Evolutionary conservation across 257 asterid genomes (phyloP).

Genomic region (Penstemon newberryi): DNA sequence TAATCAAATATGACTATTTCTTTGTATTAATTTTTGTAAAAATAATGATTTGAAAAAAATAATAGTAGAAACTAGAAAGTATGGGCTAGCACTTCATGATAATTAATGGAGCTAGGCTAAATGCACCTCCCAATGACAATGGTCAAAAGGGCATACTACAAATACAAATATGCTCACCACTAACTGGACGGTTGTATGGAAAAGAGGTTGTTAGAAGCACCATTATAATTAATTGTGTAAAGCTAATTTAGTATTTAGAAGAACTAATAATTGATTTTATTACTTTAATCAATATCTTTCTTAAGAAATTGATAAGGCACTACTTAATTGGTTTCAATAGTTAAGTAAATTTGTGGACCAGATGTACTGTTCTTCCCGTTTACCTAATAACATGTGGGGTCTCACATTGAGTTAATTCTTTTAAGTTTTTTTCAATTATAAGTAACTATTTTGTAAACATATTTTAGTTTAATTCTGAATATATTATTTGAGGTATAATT

Average conservation of each 20-base stretch:
- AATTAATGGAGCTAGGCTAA: slow-evolving; percentile 29
- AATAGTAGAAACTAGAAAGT: slow-evolving; percentile 15
- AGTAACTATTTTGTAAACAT: too few relatives aligned
- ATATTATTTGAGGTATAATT: too few relatives aligned
- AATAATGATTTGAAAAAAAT: not conserved
- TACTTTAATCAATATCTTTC: not conserved
- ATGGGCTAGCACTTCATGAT: slow-evolving; percentile 47
- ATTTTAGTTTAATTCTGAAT: too few relatives aligned
- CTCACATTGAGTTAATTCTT: too few relatives aligned
- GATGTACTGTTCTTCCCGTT: not conserved
- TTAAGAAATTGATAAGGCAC: not conserved
- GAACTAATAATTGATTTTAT: not conserved
- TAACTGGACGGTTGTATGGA: slow-evolving; percentile 16
- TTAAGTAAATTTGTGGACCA: too few relatives aligned
- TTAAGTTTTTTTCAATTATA: too few relatives aligned
- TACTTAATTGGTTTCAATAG: not conserved
- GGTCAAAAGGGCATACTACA: slow-evolving; percentile 43
- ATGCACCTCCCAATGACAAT: slow-evolving; percentile 27
- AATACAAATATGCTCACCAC: slow-evolving; percentile 42
- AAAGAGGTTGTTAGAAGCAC: not conserved
- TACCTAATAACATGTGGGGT: too few relatives aligned
- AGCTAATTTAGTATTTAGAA: not conserved
- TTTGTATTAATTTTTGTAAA: not conserved
- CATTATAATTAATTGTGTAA: not conserved
- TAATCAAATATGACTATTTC: slow-evolving; percentile 24